A percentile compares a stretch with the other conserved stretches of the same genome.
Conservation (phyloP, 495 filamentous ascomycete species). For the Cudoniella acicularis region DNA sequence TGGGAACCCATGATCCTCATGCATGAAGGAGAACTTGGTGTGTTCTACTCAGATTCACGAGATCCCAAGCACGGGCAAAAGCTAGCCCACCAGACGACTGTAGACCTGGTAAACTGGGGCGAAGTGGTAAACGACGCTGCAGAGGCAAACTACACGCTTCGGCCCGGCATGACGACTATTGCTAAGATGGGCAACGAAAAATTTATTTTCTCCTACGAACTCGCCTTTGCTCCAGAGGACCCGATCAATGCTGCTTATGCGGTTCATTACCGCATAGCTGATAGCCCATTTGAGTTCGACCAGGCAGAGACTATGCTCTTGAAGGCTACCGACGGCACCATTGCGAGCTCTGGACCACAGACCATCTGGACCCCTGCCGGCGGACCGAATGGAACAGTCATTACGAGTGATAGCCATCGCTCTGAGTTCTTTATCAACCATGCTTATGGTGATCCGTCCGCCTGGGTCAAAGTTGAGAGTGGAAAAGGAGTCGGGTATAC, state of each 20-base stretch:
- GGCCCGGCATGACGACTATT: slow-evolving; percentile 61
- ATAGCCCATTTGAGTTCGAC: slow-evolving; percentile 49
- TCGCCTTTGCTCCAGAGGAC: background rate
- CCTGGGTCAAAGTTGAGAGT: slow-evolving; percentile 49
- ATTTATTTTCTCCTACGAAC: slow-evolving; percentile 11
- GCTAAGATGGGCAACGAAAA: slow-evolving; percentile 11
- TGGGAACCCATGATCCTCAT: slow-evolving; percentile 67
- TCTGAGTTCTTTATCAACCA: slow-evolving; percentile 53
- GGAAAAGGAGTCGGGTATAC: slow-evolving; percentile 46
- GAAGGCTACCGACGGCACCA: slow-evolving; percentile 34
- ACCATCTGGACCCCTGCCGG: slow-evolving; percentile 50
- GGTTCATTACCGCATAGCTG: slow-evolving; percentile 47
- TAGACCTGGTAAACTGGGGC: slow-evolving; percentile 53
- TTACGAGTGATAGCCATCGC: slow-evolving; percentile 50
- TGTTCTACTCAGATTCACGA: slow-evolving; percentile 66
- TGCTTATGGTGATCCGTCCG: slow-evolving; percentile 44
- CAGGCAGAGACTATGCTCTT: slow-evolving; percentile 37
- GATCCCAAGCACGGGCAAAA: slow-evolving; percentile 63
- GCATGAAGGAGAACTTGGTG: slow-evolving; percentile 50
- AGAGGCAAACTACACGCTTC: slow-evolving; percentile 50
- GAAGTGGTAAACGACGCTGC: slow-evolving; percentile 55
- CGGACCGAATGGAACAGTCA: slow-evolving; percentile 49
- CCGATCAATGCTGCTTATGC: slow-evolving; percentile 30
- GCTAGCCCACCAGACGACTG: slow-evolving; percentile 54
- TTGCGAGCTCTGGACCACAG: slow-evolving; percentile 49